Base-by-base conservation (phyloP, 2,329 filamentous ascomycete species). In the Nigrospora osmanthi region DNA sequence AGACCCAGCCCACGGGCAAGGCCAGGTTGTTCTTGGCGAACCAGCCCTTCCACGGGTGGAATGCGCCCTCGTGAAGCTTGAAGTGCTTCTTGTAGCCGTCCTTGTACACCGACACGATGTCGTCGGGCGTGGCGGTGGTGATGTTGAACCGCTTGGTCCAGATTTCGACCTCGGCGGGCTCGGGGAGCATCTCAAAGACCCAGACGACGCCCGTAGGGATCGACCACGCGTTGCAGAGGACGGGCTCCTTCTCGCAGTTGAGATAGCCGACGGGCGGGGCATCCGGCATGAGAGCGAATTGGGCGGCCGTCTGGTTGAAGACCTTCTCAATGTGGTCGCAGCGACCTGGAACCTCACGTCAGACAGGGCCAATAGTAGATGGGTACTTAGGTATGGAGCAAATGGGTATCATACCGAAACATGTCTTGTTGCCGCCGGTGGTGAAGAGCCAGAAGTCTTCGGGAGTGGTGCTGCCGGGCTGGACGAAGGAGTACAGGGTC, bases 361-460 rank as follows among this genome's bases (percentile, higher is more conserved):
- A 62, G 45, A 14, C 23, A 46, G 15, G 17, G 17, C 28, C 46
- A 47, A 36, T 52, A 47, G 45, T 38, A 48, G 47, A 31, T n/a
- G n/a, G n/a, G n/a, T n/a, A n/a, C n/a, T n/a, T n/a, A 46, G 35
- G 33, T 23, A 7, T n/a, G 37, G n/a, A 41, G 39, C 30, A 17
- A n/a, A 45, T 16, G 13, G 35, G 10, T 37, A 48, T 55, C 72
- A 47, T 68, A 80, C 78, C 76, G 59, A 76, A 83, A 69, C 87
- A 91, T 31, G 86, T 89, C 69, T 81, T 84, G 72, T 90, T 89
- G 54, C 84, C 73, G 45, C 87, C 87, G 11, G 81, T 86, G 53
- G 88, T 68, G 53, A 86, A 73, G 49, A 91, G 70, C 72, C 85
- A 82, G 84, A 84, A 89, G 66, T 89, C 83, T 65, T 85, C 83